A percentile compares a stretch with the other conserved stretches of the same genome.
Evolutionary conservation across 768 basidiomycete species (phyloP).

Genomic region (Dendrothele bispora): DNA sequence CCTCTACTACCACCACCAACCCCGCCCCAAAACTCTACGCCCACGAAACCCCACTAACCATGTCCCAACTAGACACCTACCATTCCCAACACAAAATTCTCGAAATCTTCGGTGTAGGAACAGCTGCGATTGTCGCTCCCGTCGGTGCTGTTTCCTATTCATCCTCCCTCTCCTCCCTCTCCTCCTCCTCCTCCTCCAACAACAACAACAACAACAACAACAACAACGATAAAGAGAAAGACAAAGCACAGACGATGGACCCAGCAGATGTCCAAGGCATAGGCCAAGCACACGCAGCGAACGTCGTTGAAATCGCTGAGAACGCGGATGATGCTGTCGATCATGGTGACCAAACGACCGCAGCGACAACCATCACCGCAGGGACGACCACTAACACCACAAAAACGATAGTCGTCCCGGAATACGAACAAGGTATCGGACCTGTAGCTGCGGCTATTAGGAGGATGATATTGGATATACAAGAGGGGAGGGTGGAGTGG

Average conservation of each 20-base stretch:
- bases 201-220: no score
- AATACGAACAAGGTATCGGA: constrained; percentile 44
- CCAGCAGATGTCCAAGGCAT: constrained; percentile 31
- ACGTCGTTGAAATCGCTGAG: no score
- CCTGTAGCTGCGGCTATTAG: constrained; percentile 65
- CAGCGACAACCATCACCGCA: no score
- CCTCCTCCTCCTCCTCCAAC: no score
- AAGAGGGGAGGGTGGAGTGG: constrained; percentile 64
- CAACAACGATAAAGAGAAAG: constrained; percentile 48
- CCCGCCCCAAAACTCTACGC: constrained; percentile 40
- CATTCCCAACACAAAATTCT: constrained; percentile 54
- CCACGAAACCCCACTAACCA: constrained; percentile 62
- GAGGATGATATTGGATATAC: constrained; percentile 64
- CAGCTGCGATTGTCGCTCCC: constrained; percentile 69
- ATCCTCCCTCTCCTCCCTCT: no score
- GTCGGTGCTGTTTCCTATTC: no score
- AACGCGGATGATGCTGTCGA: no score
- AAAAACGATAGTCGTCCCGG: constrained; percentile 42
- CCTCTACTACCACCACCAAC: no score
- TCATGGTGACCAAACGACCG: no score
- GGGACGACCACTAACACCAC: no score
- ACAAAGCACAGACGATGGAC: no score
- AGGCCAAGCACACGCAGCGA: no score
- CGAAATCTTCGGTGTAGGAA: constrained; percentile 81
- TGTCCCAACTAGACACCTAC: constrained; percentile 49